phyloP scores from a whole-genome alignment of 257 asterid genomes.

The Nicotiana noctiflora region DNA sequence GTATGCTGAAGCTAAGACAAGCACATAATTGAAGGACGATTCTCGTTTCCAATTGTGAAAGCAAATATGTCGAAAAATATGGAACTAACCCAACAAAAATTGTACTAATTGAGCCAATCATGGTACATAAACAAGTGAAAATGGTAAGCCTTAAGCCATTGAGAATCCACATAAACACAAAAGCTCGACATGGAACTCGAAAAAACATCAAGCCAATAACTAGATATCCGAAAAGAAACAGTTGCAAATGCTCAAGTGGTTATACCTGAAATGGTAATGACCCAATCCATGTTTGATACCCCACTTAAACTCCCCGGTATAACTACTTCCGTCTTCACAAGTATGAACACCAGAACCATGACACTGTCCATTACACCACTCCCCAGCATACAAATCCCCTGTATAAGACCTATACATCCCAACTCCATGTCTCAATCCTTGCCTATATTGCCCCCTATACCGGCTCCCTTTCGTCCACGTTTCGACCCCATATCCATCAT shows the following conservation, averaged over 20 bases:
- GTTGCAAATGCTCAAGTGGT: background rate
- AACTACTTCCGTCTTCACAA: slow-evolving; percentile 41
- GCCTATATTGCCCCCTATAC: slow-evolving; percentile 40
- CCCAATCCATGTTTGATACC: slow-evolving; percentile 53
- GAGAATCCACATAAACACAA: background rate
- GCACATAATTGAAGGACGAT: background rate
- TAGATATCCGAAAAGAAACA: background rate
- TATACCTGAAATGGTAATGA: slow-evolving; percentile 35
- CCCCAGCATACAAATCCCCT: slow-evolving; percentile 39
- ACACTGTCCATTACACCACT: slow-evolving; percentile 45
- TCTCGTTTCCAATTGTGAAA: background rate
- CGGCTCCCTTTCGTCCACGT: slow-evolving; percentile 43
- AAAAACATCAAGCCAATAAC: background rate
- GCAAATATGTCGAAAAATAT: background rate
- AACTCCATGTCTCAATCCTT: slow-evolving; percentile 43
- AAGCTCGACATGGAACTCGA: background rate
- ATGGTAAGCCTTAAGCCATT: background rate
- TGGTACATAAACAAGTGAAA: background rate
- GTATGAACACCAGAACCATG: slow-evolving; percentile 38
- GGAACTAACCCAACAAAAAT: background rate
- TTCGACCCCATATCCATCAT: slow-evolving; percentile 41
- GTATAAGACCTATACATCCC: slow-evolving; percentile 34
- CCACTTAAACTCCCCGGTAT: slow-evolving; percentile 37
- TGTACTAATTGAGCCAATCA: background rate
- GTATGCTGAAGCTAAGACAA: background rate